phyloP scores from a whole-genome alignment of 768 basidiomycete genomes.

The Suillus ampliporus region DNA sequence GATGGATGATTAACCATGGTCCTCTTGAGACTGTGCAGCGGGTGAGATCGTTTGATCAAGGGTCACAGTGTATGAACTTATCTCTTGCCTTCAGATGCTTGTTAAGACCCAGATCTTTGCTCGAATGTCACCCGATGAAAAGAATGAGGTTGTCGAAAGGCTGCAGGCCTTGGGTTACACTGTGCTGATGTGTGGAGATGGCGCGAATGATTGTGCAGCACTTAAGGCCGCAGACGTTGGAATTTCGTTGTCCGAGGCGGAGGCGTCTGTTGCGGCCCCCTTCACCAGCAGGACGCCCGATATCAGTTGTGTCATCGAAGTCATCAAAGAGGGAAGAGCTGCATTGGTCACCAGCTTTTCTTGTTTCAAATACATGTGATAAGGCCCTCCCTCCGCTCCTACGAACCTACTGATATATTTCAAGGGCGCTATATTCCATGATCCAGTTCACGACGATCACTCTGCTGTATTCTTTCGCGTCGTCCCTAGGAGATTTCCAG shows the following conservation, averaged over 20 bases:
- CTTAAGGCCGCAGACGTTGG: conserved; percentile 99
- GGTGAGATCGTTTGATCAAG: conserved; percentile 49
- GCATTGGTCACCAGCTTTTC: conserved; percentile 98
- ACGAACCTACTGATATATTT: conserved; percentile 17
- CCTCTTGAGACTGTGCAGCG: conserved; percentile 93
- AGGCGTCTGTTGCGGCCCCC: conserved; percentile 97
- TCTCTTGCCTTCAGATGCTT: conserved; percentile 76
- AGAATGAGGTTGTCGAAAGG: conserved; percentile 96
- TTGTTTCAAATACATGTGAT: conserved; percentile 98
- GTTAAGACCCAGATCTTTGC: conserved; percentile 97
- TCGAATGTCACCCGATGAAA: conserved; percentile 99
- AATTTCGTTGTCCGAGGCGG: conserved; percentile 94
- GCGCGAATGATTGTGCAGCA: conserved; percentile 98
- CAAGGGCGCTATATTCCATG: conserved; percentile 95
- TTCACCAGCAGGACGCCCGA: conserved; percentile 95
- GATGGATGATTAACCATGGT: conserved; percentile 97
- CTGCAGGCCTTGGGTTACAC: conserved; percentile 93
- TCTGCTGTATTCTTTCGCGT: conserved; percentile 93
- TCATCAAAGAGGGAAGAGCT: conserved; percentile 95
- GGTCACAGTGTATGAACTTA: conserved; percentile 7
- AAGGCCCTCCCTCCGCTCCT: conserved; percentile 36
- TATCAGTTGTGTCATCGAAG: conserved; percentile 93
- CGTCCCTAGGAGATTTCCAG: conserved; percentile 96
- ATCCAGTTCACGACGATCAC: conserved; percentile 99
- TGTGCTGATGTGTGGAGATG: conserved; percentile 98